These are phyloP conservation scores for Mrakia frigida DNA, from an alignment of 768 basidiomycete genomes.

Conservation along the genomic window DNA sequence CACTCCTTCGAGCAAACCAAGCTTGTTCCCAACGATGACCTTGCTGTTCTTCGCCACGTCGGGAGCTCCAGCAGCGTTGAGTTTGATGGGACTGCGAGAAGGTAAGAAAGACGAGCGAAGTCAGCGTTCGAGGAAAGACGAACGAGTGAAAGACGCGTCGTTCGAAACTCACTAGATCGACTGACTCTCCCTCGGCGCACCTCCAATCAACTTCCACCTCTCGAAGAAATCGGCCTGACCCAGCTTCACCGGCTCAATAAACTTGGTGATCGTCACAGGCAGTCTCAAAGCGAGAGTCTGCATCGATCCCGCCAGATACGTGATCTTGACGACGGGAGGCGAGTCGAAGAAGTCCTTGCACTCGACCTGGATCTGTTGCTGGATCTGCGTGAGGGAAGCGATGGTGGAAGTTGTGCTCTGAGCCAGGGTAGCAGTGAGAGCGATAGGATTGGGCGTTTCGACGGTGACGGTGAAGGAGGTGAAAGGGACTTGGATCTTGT, in stretches of 20 bases:
- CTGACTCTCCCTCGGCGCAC: slow-evolving; percentile 88
- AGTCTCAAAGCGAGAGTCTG: slow-evolving; percentile 77
- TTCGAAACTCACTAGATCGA: slow-evolving; percentile 55
- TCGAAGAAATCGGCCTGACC: slow-evolving; percentile 86
- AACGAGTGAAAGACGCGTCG: neutral
- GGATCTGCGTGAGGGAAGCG: slow-evolving; percentile 75
- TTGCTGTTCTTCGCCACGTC: slow-evolving; percentile 68
- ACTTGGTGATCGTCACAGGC: slow-evolving; percentile 83
- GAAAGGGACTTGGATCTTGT: slow-evolving; percentile 84
- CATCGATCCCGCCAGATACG: slow-evolving; percentile 87
- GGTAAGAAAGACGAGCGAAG: neutral
- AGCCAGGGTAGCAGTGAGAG: slow-evolving; percentile 59
- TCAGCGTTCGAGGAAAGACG: neutral
- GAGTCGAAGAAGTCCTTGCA: slow-evolving; percentile 79
- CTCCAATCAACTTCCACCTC: slow-evolving; percentile 95
- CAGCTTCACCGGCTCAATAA: slow-evolving; percentile 87
- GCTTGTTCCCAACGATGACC: slow-evolving; percentile 68
- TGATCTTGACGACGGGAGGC: slow-evolving; percentile 70
- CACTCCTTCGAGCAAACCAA: slow-evolving; percentile 67
- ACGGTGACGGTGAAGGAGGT: slow-evolving; percentile 83
- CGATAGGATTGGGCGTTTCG: slow-evolving; percentile 62
- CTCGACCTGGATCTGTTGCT: slow-evolving; percentile 88
- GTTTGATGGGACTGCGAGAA: slow-evolving; percentile 53
- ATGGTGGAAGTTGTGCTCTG: slow-evolving; percentile 49
- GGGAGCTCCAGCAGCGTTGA: slow-evolving; percentile 63